Evolutionary conservation across 805 yeast species (phyloP), one percentile per base, ranked within the genome.

Genomic region (Tetrapisispora nanseiensis): DNA sequence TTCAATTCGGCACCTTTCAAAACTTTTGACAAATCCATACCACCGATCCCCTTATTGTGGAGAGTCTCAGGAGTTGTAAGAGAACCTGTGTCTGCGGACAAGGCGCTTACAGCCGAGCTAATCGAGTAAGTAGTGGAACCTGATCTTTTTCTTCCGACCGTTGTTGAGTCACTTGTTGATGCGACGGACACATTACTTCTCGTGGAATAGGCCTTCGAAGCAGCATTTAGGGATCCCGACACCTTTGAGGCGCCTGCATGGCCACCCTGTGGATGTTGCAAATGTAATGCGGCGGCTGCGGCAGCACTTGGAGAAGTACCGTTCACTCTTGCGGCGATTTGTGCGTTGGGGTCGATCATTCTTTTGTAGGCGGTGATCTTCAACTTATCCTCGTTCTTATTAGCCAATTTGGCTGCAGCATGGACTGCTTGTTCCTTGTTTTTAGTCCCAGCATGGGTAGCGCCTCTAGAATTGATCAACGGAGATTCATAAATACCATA

Each of bases 351-450:
- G 34, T 59, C 59, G 29, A 59, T 52, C 20, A 58, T 40, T 46
- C 89, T 66, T 59, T 76, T 80, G 59, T 81, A 82, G 12, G 86
- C 52, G 47, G 72, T 74, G 30, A 81, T 75, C 2, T 78, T 70
- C 35, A 79, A 68, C 58, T 78, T 83, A 2, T 82, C 64, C 11
- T 78, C 74, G 6, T 82, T 64, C 10, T 78, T 73, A 6, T 84
- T 75, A 2, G 92, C 94, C 47, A 82, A 67, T 39, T 78, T 63
- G 1, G 92, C 92, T 38, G 94, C 90, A 6, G 82, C 75, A 56
- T 80, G 86, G 13, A 85, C 74, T 23, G 87, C 85, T 19, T 47
- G 43, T 9, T 58, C 52, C 33, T 75, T 70, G 45, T 79, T 71
- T 46, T 75, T 71, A 24, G 81, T 82, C n/a, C 90, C 89, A 4